These are phyloP conservation scores for Blepharisma japonicum DNA, from an alignment of 73 alveolate species.

Conservation along the genomic window DNA sequence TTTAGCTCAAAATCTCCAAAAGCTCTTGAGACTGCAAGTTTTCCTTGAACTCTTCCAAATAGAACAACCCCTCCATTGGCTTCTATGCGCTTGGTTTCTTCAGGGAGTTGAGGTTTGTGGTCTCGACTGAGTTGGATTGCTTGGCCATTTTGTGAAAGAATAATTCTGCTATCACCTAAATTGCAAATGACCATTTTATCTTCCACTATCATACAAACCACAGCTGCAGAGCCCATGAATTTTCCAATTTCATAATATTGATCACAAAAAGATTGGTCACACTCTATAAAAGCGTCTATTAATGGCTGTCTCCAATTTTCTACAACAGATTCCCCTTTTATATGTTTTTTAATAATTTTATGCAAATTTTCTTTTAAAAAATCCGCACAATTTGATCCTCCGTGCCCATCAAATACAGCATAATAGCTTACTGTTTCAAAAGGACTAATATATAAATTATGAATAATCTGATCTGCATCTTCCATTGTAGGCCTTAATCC, in stretches of 20 bases:
- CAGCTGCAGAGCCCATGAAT: slow-evolving; percentile 66
- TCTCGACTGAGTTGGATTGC: slow-evolving; percentile 74
- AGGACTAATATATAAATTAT: slow-evolving; percentile 46
- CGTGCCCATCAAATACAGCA: slow-evolving; percentile 33
- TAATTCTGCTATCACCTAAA: slow-evolving; percentile 82
- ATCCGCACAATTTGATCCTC: slow-evolving; percentile 21
- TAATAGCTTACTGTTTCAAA: slow-evolving; percentile 35
- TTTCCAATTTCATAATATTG: slow-evolving; percentile 39
- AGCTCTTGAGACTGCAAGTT: slow-evolving; percentile 78
- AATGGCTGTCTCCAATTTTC: slow-evolving; percentile 31
- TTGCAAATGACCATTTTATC: slow-evolving; percentile 70
- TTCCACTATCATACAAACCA: slow-evolving; percentile 43
- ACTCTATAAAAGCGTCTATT: slow-evolving; percentile 42
- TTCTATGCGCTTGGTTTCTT: slow-evolving; percentile 67
- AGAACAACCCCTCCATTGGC: slow-evolving; percentile 76
- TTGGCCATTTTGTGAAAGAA: slow-evolving; percentile 69
- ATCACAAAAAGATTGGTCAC: slow-evolving; percentile 47
- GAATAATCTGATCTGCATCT: slow-evolving; percentile 45
- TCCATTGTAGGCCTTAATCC: slow-evolving; percentile 57
- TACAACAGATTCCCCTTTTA: slow-evolving; percentile 41
- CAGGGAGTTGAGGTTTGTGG: slow-evolving; percentile 69
- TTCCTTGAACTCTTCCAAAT: slow-evolving; percentile 82
- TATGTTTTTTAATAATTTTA: slow-evolving; percentile 22
- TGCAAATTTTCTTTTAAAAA: slow-evolving; percentile 31
- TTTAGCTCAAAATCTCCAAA: slow-evolving; percentile 88